Conservation (phyloP, 257 asterid species). For the Nicotiana benthamiana region DNA sequence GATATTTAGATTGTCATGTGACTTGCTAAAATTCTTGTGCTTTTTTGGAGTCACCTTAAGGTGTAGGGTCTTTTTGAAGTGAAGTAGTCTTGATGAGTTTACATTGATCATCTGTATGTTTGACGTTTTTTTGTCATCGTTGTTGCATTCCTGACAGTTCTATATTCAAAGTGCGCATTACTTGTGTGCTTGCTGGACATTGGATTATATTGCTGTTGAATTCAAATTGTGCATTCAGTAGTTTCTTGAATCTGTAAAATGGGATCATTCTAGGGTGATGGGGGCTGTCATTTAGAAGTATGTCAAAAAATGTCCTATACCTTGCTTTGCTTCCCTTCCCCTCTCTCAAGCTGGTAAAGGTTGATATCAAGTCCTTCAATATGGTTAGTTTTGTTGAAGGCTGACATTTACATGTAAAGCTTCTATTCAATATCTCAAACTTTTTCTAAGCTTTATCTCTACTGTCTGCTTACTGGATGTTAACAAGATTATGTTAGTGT, state of each 20-base stretch:
- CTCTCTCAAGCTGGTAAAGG: not conserved
- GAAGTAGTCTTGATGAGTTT: not conserved
- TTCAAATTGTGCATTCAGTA: not conserved
- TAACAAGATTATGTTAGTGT: not conserved
- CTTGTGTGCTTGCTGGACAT: not conserved
- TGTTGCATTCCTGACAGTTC: not conserved
- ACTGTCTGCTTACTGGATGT: not conserved
- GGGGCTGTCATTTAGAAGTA: not conserved
- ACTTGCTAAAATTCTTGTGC: not conserved
- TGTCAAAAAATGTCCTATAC: not conserved
- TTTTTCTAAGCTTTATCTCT: not conserved
- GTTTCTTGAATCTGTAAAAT: not conserved
- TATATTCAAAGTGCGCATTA: not conserved
- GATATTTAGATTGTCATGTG: not conserved
- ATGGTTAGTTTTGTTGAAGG: not conserved
- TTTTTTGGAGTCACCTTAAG: not conserved
- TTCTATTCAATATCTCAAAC: not conserved
- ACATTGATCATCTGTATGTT: not conserved
- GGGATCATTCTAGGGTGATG: not conserved
- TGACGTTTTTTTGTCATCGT: not conserved
- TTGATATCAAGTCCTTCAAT: not conserved
- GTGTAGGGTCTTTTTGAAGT: not conserved
- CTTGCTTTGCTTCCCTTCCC: not conserved
- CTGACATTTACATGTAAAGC: not conserved
- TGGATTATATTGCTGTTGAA: not conserved